Evolutionary conservation across 1,139 yeast genomes (phyloP), one percentile per base, ranked within the genome.

Genomic region (Candida pseudoviswanathii): DNA sequence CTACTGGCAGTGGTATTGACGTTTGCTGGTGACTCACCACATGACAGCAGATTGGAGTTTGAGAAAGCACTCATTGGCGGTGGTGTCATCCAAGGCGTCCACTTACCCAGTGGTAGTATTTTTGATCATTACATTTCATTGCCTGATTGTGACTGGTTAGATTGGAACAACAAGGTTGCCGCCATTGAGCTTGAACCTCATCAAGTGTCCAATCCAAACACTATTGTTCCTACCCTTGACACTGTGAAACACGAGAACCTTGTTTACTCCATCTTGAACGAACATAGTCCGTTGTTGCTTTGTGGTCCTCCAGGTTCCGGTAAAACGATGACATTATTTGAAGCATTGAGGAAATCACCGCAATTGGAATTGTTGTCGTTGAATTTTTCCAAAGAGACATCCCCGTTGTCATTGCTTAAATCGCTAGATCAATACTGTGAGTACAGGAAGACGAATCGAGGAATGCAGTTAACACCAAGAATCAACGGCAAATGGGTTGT

Each of bases 301-400:
- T 91, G 97, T 68, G 99, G 99, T 4, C 98, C 98, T 0, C 98
- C 99, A 0, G 99, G 99, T 2, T 87, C 97, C 0, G 99, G 99
- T 54, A 94, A 94, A 63, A 92, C 98, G 0, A 92, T 92, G 98
- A 85, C 94, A 0, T 68, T 94, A 29, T 77, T 89, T 56, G 84
- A 86, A 48, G 85, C 91, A 0, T 66, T 94, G 42, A 72, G 89
- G 45, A 77, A 75, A 48, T 75, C 86, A 0, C 78, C 84, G 0
- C 73, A 77, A 27, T 71, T 84, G 51, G 89, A 85, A 37, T 72
- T 89, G 4, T 75, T 85, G 2, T 81, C 90, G 1, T 67, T 94
- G 56, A 92, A 91, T 60, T 91, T 92, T 60, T 89, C 97, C 1
- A 89, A 89, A 54, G 94, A 89, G 30, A 86, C 96, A 0, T 72